These are phyloP conservation scores for Fraxinus velutina DNA, from an alignment of 305 asterid genomes.

Conservation along the genomic window DNA sequence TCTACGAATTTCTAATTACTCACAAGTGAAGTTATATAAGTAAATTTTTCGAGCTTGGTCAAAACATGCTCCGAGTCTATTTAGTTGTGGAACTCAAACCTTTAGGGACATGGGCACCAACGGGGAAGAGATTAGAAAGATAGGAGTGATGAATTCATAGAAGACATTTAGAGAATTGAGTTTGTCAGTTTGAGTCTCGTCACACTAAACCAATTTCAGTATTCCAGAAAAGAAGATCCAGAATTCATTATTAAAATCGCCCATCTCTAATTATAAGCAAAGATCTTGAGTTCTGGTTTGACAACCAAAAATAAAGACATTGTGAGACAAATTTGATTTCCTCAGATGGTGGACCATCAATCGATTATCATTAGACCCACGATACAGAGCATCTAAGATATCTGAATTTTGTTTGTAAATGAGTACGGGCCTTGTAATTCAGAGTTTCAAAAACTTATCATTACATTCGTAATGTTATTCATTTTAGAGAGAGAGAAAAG, in stretches of 20 bases:
- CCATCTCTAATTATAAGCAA: not conserved
- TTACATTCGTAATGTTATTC: not conserved
- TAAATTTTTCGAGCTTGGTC: not conserved
- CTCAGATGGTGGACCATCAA: not conserved
- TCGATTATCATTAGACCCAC: not conserved
- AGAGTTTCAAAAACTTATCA: not conserved
- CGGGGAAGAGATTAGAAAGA: not conserved
- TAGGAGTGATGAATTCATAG: not conserved
- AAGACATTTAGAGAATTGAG: not conserved
- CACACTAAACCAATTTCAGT: not conserved
- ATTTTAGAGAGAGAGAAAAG: not conserved
- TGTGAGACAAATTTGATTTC: not conserved
- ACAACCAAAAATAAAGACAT: not conserved
- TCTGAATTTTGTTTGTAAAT: not conserved
- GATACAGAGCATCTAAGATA: not conserved
- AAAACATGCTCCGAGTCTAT: not conserved
- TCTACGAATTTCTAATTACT: not conserved
- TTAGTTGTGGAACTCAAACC: not conserved
- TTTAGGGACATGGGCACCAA: not conserved
- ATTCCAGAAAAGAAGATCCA: not conserved
- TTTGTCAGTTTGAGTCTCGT: not conserved
- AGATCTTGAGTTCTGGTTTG: not conserved
- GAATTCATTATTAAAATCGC: not conserved
- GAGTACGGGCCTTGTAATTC: not conserved
- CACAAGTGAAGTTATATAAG: not conserved